phyloP scores from a whole-genome alignment of 1,284 basidiomycete species.

The Agaricales sp. region DNA sequence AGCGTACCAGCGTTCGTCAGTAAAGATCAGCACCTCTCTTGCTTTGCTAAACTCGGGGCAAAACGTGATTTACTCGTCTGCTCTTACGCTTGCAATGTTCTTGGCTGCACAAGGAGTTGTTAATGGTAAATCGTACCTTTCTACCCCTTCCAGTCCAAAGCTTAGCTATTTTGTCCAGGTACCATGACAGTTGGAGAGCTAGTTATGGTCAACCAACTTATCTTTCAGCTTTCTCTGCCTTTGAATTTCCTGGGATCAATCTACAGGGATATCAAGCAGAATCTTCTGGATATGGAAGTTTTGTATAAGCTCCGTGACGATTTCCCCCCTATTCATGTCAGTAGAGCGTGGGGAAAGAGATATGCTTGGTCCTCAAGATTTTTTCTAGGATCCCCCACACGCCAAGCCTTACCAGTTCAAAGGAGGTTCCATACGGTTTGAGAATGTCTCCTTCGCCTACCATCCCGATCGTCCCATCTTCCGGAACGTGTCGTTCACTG shows the following conservation, averaged over 20 bases:
- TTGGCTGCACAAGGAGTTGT: slow-evolving; percentile 91
- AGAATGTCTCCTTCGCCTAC: slow-evolving; percentile 77
- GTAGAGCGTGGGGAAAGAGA: slow-evolving; percentile 65
- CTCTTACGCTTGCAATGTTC: slow-evolving; percentile 93
- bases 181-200: slow-evolving; percentile 98
- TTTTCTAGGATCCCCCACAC: slow-evolving; percentile 31
- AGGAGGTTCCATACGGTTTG: slow-evolving; percentile 54
- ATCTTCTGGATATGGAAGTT: slow-evolving; percentile 75
- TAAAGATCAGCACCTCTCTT: slow-evolving; percentile 93
- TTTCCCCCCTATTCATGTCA: slow-evolving; percentile 55
- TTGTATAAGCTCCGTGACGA: slow-evolving; percentile 68
- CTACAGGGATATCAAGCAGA: slow-evolving; percentile 65
- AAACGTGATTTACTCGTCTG: slow-evolving; percentile 90
- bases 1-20: slow-evolving; percentile 83
- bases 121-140: slow-evolving; percentile 47
- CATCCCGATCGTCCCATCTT: slow-evolving; percentile 68
- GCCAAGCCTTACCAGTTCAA: slow-evolving; percentile 63
- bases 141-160: neutral
- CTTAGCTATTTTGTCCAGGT: slow-evolving; percentile 33
- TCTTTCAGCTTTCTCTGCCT: slow-evolving; percentile 77
- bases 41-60: slow-evolving; percentile 95
- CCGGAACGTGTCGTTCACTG: slow-evolving; percentile 73
- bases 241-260: slow-evolving; percentile 66
- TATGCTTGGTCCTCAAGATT: slow-evolving; percentile 78
- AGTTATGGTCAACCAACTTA: slow-evolving; percentile 99